Base-by-base conservation (phyloP, 768 basidiomycete species). In the Gelatoporia subvermispora region DNA sequence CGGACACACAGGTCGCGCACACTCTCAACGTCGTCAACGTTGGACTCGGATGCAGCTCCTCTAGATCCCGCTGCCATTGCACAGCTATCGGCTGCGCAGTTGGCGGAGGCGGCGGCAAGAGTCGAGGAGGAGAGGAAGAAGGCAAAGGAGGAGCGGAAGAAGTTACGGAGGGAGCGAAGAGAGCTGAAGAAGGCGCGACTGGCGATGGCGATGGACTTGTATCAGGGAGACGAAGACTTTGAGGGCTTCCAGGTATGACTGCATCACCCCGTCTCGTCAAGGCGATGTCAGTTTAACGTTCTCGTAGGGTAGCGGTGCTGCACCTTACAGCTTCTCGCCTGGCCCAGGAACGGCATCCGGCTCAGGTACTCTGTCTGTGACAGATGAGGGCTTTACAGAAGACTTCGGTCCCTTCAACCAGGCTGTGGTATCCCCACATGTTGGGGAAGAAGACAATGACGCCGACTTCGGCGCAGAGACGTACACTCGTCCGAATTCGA, bases 31-130 rank as follows among this genome's bases (percentile, higher is more conserved):
- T 64, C 72, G 2, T 65, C 69, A 4, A 82, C 82, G 4, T 73
- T 85, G 37, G 86, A 88, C 63, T 80, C 82, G 0, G 86, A 88
- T 52, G 85, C 86, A 3, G 77, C 84, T 4, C 79, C 79, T 1
- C 68, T 88, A 13, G 82, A 84, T 43, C 63, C 77, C 7, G 71
- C 76, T 9, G 68, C 73, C 16, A 85, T 88, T 47, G 75, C 72
- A 43, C 70, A 69, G 23, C 57, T 82, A 34, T 74, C 80, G 5
- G 68, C 72, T 0, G 70, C 73, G 0, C 70, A 65, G 51, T 71
- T 67, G 15, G 67, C 60, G 3, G 65, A 57, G 24, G 64, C 66
- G 42, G 53, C 67, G 35, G 60, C 68, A 21, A 54, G 65, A 10
- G 72, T 64, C 4, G 73, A 68, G 47, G 70, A 68, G 22, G 74